A percentile compares a stretch with the other conserved stretches of the same genome.
These are phyloP conservation scores for Aureobasidium sp. DNA, from an alignment of 2,329 filamentous ascomycete species.

Conservation along the genomic window DNA sequence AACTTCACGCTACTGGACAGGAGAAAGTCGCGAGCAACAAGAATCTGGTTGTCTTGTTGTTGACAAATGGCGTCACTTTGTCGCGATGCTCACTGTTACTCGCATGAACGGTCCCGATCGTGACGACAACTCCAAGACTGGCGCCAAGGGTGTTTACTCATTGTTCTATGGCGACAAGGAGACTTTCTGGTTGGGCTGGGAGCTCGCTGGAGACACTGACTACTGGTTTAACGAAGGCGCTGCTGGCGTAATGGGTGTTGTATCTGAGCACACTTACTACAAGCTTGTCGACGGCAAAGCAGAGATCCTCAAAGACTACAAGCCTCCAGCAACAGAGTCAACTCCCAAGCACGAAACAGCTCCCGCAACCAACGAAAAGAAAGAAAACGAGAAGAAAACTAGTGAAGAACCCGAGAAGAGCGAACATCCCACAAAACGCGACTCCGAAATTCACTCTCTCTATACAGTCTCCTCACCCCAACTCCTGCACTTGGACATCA, in stretches of 20 bases:
- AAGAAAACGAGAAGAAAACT: too few species aligned
- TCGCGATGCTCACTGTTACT: constrained; percentile 47
- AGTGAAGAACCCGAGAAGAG: neutral
- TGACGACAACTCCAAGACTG: constrained; percentile 42
- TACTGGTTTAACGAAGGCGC: constrained; percentile 51
- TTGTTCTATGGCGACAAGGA: constrained; percentile 47
- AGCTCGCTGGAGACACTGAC: constrained; percentile 48
- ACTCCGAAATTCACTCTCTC: neutral
- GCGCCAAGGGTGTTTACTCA: constrained; percentile 49
- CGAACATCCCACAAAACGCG: neutral
- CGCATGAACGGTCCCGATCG: constrained; percentile 51
- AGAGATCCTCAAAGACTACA: neutral
- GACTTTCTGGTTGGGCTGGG: constrained; percentile 56
- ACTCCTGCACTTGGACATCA: constrained; percentile 48
- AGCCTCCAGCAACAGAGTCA: neutral
- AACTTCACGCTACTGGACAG: constrained; percentile 42
- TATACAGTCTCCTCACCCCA: constrained; percentile 50
- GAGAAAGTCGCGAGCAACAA: constrained; percentile 44
- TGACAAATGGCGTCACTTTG: constrained; percentile 53
- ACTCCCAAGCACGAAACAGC: neutral
- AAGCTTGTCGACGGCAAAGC: constrained; percentile 7
- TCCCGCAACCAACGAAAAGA: neutral
- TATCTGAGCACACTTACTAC: constrained; percentile 53
- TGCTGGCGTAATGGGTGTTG: constrained; percentile 42
- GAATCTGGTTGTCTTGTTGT: constrained; percentile 55